A percentile compares a stretch with the other conserved stretches of the same genome.
Evolutionary conservation across 2,329 filamentous ascomycete species (phyloP).

Genomic region (Xylaria hypoxylon): DNA sequence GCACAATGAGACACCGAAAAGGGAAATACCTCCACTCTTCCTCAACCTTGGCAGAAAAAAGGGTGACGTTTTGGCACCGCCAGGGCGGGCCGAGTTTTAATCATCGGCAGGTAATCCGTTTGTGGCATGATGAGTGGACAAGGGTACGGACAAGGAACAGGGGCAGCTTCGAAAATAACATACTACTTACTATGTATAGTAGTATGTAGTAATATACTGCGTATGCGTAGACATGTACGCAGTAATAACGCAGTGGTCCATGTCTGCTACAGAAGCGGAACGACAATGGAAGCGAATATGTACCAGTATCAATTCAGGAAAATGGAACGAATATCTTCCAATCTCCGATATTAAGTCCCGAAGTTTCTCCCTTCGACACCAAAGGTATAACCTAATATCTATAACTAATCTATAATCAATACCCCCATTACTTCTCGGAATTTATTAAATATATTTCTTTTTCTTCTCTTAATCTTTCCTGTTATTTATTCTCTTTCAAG

Average conservation of each 20-base stretch:
- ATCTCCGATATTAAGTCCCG: slow-evolving; percentile 8
- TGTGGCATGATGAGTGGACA: slow-evolving; percentile 22
- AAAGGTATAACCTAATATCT: background rate
- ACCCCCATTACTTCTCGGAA: background rate
- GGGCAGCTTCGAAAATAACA: background rate
- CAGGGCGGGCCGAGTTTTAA: slow-evolving; percentile 33
- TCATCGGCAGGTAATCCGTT: slow-evolving; percentile 34
- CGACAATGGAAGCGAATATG: slow-evolving; percentile 20
- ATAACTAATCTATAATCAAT: background rate
- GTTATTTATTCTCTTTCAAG: background rate
- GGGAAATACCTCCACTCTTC: slow-evolving; percentile 24
- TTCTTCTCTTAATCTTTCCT: background rate
- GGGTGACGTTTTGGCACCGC: slow-evolving; percentile 27
- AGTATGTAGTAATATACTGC: background rate
- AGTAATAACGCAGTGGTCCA: slow-evolving; percentile 8
- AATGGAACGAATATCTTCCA: slow-evolving; percentile 17
- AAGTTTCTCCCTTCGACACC: slow-evolving; percentile 2
- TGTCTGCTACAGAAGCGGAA: slow-evolving; percentile 10
- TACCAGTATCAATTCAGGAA: slow-evolving; percentile 5
- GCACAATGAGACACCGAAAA: slow-evolving; percentile 24
- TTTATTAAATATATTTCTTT: background rate
- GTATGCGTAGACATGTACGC: slow-evolving; percentile 6
- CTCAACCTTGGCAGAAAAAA: slow-evolving; percentile 15
- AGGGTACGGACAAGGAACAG: slow-evolving; percentile 14
- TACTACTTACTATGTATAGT: too few species aligned